Percentiles rank a stretch among this genome's conserved stretches.
Evolutionary conservation across 2,329 filamentous ascomycete species (phyloP).

Genomic region (Scytalidium sp.): DNA sequence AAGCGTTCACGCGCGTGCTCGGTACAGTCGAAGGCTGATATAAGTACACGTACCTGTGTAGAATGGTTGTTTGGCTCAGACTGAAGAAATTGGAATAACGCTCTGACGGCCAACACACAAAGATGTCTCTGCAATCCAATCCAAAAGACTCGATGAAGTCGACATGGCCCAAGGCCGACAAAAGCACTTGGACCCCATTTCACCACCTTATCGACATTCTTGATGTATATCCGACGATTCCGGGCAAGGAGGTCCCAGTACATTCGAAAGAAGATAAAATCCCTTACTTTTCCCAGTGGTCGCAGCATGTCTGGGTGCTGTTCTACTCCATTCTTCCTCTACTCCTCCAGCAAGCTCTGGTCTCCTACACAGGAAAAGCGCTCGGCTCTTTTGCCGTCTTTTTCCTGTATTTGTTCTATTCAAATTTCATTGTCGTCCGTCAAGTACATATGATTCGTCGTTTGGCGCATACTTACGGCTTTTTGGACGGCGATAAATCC

Average conservation of each 20-base stretch:
- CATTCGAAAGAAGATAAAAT: slow-evolving; percentile 31
- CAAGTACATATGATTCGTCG: slow-evolving; percentile 26
- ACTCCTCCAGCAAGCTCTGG: slow-evolving; percentile 20
- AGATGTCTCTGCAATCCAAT: neutral
- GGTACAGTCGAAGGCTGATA: too few species aligned
- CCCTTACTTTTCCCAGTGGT: slow-evolving; percentile 27
- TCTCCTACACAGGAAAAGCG: slow-evolving; percentile 14
- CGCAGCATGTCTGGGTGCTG: slow-evolving; percentile 30
- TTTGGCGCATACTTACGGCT: slow-evolving; percentile 29
- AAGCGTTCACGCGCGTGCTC: too few species aligned
- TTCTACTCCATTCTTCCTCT: slow-evolving; percentile 27
- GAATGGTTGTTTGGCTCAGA: too few species aligned
- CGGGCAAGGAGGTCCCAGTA: slow-evolving; percentile 24
- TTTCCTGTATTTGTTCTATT: slow-evolving; percentile 28
- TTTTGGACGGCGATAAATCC: slow-evolving; percentile 31
- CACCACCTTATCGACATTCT: slow-evolving; percentile 11
- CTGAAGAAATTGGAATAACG: too few species aligned
- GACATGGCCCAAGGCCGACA: slow-evolving; percentile 11
- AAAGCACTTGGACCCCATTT: slow-evolving; percentile 3
- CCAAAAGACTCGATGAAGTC: slow-evolving; percentile 14
- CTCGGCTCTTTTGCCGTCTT: slow-evolving; percentile 23
- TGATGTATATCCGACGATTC: slow-evolving; percentile 1
- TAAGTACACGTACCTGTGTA: too few species aligned
- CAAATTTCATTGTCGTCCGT: slow-evolving; percentile 28
- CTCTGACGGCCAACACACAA: too few species aligned